Conservation (phyloP, 371 early-diverging fungal species). For the Thermomucor indicae-seudaticae region DNA sequence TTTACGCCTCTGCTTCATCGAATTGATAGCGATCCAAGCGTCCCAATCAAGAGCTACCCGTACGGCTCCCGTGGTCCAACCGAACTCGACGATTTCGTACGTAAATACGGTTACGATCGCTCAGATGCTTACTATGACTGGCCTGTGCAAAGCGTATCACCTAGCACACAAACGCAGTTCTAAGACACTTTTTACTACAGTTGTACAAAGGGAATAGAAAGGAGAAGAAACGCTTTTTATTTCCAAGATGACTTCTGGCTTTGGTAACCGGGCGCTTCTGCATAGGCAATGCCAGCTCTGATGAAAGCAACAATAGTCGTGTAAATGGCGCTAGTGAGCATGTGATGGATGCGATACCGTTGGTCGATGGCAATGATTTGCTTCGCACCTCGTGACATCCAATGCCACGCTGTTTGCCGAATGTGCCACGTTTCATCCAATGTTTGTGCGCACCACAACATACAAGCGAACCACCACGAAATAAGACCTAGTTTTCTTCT, state of each 20-base stretch:
- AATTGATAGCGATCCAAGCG: conserved; percentile 61
- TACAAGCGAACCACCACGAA: conserved; percentile 33
- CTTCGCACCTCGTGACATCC: conserved; percentile 40
- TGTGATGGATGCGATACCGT: conserved; percentile 57
- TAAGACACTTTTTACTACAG: no score
- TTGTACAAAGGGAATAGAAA: no score
- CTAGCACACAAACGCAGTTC: no score
- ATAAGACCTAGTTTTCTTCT: conserved; percentile 50
- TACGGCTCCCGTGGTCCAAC: conserved; percentile 89
- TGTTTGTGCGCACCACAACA: conserved; percentile 29
- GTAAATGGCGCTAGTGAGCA: conserved; percentile 45
- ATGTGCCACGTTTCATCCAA: conserved; percentile 52
- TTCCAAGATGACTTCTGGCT: no score
- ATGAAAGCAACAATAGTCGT: conserved; percentile 49
- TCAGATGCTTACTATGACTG: conserved; percentile 27
- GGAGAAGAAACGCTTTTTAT: conserved; percentile 1
- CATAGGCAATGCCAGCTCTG: conserved; percentile 60
- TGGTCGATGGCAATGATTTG: conserved; percentile 54
- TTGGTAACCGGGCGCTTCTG: conserved; percentile 53
- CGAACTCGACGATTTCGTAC: conserved; percentile 69
- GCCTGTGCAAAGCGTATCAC: conserved; percentile 29
- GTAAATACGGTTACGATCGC: conserved; percentile 66
- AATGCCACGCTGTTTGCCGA: conserved; percentile 48
- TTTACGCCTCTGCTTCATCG: conserved; percentile 91
- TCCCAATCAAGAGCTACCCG: conserved; percentile 68